Base-by-base conservation (phyloP, 805 yeast genomes). In the Wickerhamomyces silvicola region DNA sequence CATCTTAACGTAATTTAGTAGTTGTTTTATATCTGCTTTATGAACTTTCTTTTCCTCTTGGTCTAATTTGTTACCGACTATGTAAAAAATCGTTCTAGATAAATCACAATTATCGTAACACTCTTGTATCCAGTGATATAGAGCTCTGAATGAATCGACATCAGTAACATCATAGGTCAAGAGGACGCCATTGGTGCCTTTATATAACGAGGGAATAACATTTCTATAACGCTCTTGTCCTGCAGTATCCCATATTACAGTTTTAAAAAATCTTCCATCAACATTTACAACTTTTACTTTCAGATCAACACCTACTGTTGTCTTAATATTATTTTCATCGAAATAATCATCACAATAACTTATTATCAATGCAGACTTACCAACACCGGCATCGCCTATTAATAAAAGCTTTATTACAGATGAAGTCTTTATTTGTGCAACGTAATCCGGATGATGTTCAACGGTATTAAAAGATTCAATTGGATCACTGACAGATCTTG, bases 241-340 rank as follows among this genome's bases (percentile, higher is more conserved):
- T 4, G 74, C 74, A 10, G 73, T 67, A 41, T 67, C 73, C 72
- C 73, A 68, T 32, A 68, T 43, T 7, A 61, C 62, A 10, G 67
- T 58, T 41, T 67, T 66, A 50, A 65, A 67, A 28, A 53, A 53
- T 27, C 63, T 48, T 16, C 65, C 62, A 41, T 66, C 71, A 11
- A 68, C 61, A 39, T 62, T 65, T 10, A 67, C 60, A 10, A 60
- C 39, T 30, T 64, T 60, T 7, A 65, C 62, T 45, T 66, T 67
- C 28, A 68, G 53, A 41, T 68, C 73, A 6, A 68, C 63, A 10
- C 74, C 74, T 23, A 68, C 60, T 0, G 73, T 67, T 1, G 69
- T 54, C 38, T 57, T 57, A 5, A 65, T 55, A 6, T 38, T 34
- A 23, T 45, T 42, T 30, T 55, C 59, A 16, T 62, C 56, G 13